These are phyloP conservation scores for Nepenthes gracilis DNA, from an alignment of 148 eudicot genomes.

Conservation along the genomic window DNA sequence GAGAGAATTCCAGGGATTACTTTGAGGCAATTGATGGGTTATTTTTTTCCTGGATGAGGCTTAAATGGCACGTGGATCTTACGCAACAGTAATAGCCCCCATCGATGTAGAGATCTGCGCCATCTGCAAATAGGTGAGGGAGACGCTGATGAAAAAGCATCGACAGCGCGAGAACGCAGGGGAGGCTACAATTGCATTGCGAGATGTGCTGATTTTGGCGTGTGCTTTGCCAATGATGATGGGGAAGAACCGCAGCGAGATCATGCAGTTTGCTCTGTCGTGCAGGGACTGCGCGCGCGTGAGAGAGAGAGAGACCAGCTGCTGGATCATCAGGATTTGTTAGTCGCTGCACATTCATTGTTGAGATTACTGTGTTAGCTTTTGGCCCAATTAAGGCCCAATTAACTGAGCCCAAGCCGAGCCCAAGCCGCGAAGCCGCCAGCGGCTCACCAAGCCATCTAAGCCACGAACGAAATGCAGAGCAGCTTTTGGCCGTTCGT, in stretches of 20 bases:
- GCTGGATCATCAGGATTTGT: constrained; percentile 24
- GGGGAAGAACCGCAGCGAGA: constrained; percentile 29
- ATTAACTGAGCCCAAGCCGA: too few species aligned
- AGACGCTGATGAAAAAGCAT: constrained; percentile 8
- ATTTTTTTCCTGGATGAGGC: too few species aligned
- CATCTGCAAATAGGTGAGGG: constrained; percentile 36
- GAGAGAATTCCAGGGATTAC: too few species aligned
- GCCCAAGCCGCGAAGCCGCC: too few species aligned
- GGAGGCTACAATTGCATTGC: constrained; percentile 54
- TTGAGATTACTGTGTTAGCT: too few species aligned
- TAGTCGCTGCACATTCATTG: constrained; percentile 9
- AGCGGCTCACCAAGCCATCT: too few species aligned
- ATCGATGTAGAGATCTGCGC: constrained; percentile 64
- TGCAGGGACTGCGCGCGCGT: constrained; percentile 46
- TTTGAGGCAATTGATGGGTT: too few species aligned
- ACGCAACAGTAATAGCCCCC: neutral
- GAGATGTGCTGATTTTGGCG: constrained; percentile 67
- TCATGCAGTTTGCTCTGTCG: constrained; percentile 26
- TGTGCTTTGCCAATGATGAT: constrained; percentile 20
- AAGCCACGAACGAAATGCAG: too few species aligned
- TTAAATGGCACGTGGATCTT: too few species aligned
- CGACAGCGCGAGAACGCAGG: constrained; percentile 13
- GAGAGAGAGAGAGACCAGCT: neutral
- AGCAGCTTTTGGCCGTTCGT: too few species aligned
- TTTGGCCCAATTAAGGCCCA: too few species aligned